phyloP scores from a whole-genome alignment of 306 rosid genomes.

The Spatholobus suberectus region DNA sequence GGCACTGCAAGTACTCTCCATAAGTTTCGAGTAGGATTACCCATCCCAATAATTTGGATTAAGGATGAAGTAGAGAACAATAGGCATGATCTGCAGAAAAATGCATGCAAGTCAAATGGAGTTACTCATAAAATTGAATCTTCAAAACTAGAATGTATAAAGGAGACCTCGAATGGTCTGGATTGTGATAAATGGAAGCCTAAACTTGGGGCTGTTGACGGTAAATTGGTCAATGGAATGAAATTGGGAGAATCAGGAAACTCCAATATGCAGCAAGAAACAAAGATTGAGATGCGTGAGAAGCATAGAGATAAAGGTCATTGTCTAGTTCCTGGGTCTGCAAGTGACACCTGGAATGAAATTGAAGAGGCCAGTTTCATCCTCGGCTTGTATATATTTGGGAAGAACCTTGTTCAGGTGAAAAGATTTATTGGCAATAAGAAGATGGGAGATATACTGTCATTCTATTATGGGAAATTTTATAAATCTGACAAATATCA shows the following conservation, averaged over 20 bases:
- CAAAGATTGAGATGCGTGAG: conserved; percentile 37
- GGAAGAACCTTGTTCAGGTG: conserved; percentile 82
- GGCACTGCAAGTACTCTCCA: conserved; percentile 22
- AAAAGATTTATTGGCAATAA: conserved; percentile 67
- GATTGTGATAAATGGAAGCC: conserved; percentile 38
- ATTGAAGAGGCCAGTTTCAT: conserved; percentile 72
- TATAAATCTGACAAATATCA: conserved; percentile 68
- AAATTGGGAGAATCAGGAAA: conserved; percentile 42
- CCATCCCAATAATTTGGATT: conserved; percentile 69
- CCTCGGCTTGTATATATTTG: conserved; percentile 85
- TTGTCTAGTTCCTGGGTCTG: conserved; percentile 68
- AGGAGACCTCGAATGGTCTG: conserved; percentile 33
- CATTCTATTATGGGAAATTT: conserved; percentile 88
- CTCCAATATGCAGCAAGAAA: conserved; percentile 46
- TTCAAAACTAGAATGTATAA: conserved; percentile 32
- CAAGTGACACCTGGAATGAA: conserved; percentile 62
- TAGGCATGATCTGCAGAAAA: conserved; percentile 33
- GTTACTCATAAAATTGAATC: conserved; percentile 44
- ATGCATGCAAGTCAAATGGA: conserved; percentile 41
- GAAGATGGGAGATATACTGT: conserved; percentile 74
- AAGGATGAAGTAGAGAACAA: conserved; percentile 41
- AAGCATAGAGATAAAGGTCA: conserved; percentile 46
- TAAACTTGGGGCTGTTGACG: conserved; percentile 43
- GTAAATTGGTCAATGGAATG: conserved; percentile 30
- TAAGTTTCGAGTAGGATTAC: conserved; percentile 63